Conservation (phyloP, 495 filamentous ascomycete species). For the Penicillium lividum region DNA sequence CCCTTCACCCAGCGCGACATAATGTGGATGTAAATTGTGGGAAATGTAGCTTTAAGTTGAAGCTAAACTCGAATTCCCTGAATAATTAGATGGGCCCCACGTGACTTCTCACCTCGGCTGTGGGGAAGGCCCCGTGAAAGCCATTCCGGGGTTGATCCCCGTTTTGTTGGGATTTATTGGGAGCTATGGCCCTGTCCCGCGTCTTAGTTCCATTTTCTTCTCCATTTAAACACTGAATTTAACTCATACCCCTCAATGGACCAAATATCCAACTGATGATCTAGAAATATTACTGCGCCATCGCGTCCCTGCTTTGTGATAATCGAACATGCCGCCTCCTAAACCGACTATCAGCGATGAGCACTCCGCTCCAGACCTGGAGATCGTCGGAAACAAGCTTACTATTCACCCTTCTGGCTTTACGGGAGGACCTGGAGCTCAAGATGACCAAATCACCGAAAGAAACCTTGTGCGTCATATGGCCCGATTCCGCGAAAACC, state of each 20-base stretch:
- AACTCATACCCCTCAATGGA: conserved; percentile 2
- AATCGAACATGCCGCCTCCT: conserved; percentile 35
- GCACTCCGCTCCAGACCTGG: conserved; percentile 73
- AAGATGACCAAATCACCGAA: conserved; percentile 55
- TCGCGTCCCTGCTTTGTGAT: conserved; percentile 1
- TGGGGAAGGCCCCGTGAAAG: conserved; percentile 7
- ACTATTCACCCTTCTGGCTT: conserved; percentile 79
- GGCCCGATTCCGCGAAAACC: conserved; percentile 73
- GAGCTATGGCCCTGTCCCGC: conserved; percentile 26
- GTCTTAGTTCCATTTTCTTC: not conserved
- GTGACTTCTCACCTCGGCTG: conserved; percentile 21
- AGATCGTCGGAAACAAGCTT: conserved; percentile 76
- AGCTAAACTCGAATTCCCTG: conserved; percentile 1
- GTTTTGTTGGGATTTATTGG: conserved; percentile 29
- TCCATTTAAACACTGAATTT: not conserved
- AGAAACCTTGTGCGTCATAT: conserved; percentile 77
- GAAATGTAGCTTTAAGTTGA: not conserved
- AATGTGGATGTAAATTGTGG: conserved; percentile 4
- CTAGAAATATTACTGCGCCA: not conserved
- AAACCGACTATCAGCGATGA: conserved; percentile 32
- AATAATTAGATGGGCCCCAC: conserved; percentile 8
- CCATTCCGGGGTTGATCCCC: conserved; percentile 27
- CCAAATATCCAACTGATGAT: not conserved
- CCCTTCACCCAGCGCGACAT: conserved; percentile 33
- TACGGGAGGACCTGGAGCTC: conserved; percentile 39